Conservation (phyloP, 306 rosid species). For the Malus sylvestris region DNA sequence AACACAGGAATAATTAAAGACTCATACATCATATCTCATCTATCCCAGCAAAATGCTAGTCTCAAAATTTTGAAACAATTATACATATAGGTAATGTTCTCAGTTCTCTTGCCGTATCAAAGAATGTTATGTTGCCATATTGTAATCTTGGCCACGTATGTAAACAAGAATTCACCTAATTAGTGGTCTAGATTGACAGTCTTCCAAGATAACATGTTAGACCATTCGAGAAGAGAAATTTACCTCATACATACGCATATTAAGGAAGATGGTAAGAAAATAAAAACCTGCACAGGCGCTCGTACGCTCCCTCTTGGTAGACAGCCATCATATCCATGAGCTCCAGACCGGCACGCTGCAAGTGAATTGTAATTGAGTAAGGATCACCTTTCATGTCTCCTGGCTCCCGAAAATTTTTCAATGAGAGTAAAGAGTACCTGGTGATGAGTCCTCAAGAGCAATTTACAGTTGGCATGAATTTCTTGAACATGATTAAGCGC, state of each 20-base stretch:
- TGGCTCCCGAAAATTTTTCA: too few relatives aligned
- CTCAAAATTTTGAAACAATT: background rate
- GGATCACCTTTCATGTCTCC: background rate
- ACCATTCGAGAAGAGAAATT: background rate
- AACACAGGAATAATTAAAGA: constrained; percentile 14
- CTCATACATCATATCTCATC: background rate
- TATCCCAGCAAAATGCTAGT: background rate
- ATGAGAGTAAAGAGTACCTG: constrained; percentile 47
- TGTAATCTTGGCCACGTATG: background rate
- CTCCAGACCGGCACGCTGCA: constrained; percentile 93
- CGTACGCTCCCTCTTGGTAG: constrained; percentile 98
- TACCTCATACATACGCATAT: background rate
- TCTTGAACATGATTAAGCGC: constrained; percentile 95
- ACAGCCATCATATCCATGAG: constrained; percentile 99
- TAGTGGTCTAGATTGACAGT: background rate
- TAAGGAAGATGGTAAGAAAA: background rate
- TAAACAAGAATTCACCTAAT: background rate
- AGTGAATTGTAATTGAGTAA: background rate
- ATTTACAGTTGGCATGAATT: constrained; percentile 88
- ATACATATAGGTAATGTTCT: background rate
- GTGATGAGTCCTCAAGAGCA: constrained; percentile 87
- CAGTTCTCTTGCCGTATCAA: background rate
- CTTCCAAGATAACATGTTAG: background rate
- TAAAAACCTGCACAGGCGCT: constrained; percentile 86
- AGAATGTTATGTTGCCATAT: background rate